Base-by-base conservation (phyloP, 345 rosid species). In the Aquilaria malaccensis region DNA sequence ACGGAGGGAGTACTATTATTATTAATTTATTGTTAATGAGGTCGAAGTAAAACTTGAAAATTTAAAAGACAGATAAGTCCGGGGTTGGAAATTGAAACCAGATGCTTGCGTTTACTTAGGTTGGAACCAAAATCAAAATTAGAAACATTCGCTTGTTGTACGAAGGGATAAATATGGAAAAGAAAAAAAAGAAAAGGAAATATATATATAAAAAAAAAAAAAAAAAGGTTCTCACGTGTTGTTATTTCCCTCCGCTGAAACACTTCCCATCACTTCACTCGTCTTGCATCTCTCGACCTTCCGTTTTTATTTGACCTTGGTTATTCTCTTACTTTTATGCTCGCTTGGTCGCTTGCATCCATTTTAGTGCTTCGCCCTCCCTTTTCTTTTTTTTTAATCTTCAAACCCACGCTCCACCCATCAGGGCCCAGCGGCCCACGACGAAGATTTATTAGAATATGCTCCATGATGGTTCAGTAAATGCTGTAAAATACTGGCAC, bases 161-260 rank as follows among this genome's bases (percentile, higher is more conserved):
- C 10, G 32, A 45, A n/a, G 45, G 43, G 32, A 11, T 46, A 30
- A 53, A 54, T 31, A 14, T 32, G 22, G 13, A 57, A 61, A 46
- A 10, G 30, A 2, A 15, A 9, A 30, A 30, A 48, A 62, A 30
- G 15, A 56, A 10, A 51, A 14, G 13, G 11, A 22, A 22, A 22
- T 0, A 22, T 22, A 22, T 22, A 0, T 15, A 33, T 6, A 59
- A 15, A 4, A 41, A 54, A 2, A 30, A 61, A 47, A 2, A 11
- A 10, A 31, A 54, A 64, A 5, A n/a, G 2, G 52, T 9, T 13
- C 55, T 62, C 74, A 67, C 85, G 83, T 78, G 85, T 50, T 45
- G 32, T 3, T 56, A 75, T 60, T 66, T 45, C 77, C 76, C 37
- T 62, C 78, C 85, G 63, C 83, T 57, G 45, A 75, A 62, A 45